A percentile compares a stretch with the other conserved stretches of the same genome.
Evolutionary conservation across 2,329 filamentous ascomycete genomes (phyloP).

Genomic region (Simplicillium sp.): DNA sequence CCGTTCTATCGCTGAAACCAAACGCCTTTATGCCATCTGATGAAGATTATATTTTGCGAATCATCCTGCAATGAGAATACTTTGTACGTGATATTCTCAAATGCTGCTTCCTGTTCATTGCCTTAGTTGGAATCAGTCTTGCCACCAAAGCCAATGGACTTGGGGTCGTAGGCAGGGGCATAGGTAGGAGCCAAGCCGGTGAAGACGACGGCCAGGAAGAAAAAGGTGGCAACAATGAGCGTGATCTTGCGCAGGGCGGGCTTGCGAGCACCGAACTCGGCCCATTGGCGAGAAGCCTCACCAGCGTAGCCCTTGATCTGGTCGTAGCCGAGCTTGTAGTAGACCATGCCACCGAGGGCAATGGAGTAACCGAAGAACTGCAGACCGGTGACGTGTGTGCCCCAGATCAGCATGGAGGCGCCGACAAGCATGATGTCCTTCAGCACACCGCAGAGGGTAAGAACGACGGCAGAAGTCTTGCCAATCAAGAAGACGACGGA

Average conservation of each 20-base stretch:
- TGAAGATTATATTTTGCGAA: too few species aligned
- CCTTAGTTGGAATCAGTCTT: conserved; percentile 15
- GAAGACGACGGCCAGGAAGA: conserved; percentile 62
- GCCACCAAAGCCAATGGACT: conserved; percentile 38
- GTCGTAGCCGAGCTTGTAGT: conserved; percentile 80
- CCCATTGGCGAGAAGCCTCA: conserved; percentile 69
- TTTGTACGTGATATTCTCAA: too few species aligned
- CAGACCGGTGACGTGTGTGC: conserved; percentile 61
- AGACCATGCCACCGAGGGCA: conserved; percentile 64
- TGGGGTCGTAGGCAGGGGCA: conserved; percentile 42
- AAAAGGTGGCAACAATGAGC: conserved; percentile 53
- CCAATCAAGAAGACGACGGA: conserved; percentile 83
- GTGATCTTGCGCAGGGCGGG: conserved; percentile 72
- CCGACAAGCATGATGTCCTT: conserved; percentile 79
- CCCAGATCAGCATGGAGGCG: conserved; percentile 75
- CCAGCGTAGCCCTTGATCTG: conserved; percentile 71
- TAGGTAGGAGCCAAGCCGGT: conserved; percentile 55
- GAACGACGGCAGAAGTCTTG: conserved; percentile 77
- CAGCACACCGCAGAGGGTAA: conserved; percentile 78
- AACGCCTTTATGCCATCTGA: too few species aligned
- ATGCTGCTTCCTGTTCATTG: too few species aligned
- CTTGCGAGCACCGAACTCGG: conserved; percentile 70
- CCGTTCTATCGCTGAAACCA: too few species aligned
- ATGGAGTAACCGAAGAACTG: conserved; percentile 82
- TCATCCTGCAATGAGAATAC: too few species aligned